A percentile compares a stretch with the other conserved stretches of the same genome.
These are phyloP conservation scores for Tillandsia leiboldiana DNA, from an alignment of 176 grass and related monocot species.

Conservation along the genomic window DNA sequence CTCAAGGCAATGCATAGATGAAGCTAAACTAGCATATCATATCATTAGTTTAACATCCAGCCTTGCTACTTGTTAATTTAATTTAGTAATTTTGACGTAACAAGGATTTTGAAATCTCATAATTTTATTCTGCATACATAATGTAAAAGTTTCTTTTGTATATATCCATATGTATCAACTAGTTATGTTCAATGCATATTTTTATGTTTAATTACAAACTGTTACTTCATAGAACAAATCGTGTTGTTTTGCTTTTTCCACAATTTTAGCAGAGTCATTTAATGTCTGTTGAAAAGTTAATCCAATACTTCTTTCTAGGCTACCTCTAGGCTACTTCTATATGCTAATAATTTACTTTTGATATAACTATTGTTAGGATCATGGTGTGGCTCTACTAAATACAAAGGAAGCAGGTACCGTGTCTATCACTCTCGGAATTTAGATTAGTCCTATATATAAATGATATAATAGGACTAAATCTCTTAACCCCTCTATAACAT, in stretches of 20 bases:
- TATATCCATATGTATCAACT: too few species aligned
- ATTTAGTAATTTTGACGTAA: constrained; percentile 16
- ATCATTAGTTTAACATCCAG: constrained; percentile 75
- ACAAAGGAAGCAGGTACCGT: too few species aligned
- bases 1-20: constrained; percentile 83
- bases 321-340: too few species aligned
- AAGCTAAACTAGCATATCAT: constrained; percentile 82
- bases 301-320: too few species aligned
- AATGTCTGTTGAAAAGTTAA: background rate
- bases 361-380: too few species aligned
- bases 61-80: constrained; percentile 76
- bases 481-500: too few species aligned
- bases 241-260: background rate
- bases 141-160: background rate
- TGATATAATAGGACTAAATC: too few species aligned
- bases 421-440: too few species aligned
- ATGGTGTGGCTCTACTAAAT: too few species aligned
- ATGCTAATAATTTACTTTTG: too few species aligned
- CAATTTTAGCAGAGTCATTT: background rate
- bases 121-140: background rate
- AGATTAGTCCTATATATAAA: too few species aligned
- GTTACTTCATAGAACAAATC: background rate
- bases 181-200: background rate
- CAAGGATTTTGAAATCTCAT: background rate
- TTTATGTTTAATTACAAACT: background rate